phyloP scores from a whole-genome alignment of 2,329 filamentous ascomycete species.

The Xylaria sp. region DNA sequence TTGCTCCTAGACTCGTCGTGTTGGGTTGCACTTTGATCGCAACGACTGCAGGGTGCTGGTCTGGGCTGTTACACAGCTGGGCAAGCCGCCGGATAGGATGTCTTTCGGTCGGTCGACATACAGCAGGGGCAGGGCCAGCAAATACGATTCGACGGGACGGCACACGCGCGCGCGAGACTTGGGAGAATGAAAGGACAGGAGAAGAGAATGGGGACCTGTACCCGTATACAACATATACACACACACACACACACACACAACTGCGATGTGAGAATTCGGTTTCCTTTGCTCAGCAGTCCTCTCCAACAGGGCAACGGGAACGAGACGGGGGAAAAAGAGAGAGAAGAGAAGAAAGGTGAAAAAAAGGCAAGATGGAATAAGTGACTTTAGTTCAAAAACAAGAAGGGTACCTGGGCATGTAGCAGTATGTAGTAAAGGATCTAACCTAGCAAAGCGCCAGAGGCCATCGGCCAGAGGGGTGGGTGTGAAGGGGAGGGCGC shows the following conservation, averaged over 20 bases:
- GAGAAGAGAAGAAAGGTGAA: conserved; percentile 1
- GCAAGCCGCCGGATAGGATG: conserved; percentile 42
- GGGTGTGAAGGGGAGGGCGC: conserved; percentile 27
- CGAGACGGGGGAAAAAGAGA: not conserved
- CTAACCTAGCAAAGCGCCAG: conserved; percentile 24
- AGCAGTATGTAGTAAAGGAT: conserved; percentile 15
- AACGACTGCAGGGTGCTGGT: conserved; percentile 35
- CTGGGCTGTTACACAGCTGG: conserved; percentile 38
- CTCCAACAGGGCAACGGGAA: conserved; percentile 9
- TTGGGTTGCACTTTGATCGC: conserved; percentile 35
- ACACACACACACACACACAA: not conserved
- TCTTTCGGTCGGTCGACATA: conserved; percentile 41
- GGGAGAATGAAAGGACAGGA: conserved; percentile 33
- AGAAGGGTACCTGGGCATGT: conserved; percentile 17
- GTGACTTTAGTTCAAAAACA: conserved; percentile 19
- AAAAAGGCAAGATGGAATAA: not conserved
- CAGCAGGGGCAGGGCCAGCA: conserved; percentile 39
- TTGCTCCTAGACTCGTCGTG: conserved; percentile 25
- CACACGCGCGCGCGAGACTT: conserved; percentile 32
- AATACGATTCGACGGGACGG: conserved; percentile 32
- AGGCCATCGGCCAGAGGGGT: conserved; percentile 4
- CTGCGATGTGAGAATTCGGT: conserved; percentile 24
- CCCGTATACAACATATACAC: conserved; percentile 21
- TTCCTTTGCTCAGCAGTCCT: conserved; percentile 27
- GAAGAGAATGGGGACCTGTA: conserved; percentile 27